Percentiles rank a stretch among this genome's conserved stretches.
phyloP scores from a whole-genome alignment of 495 filamentous ascomycete genomes.

The Penicillium pancosmium region DNA sequence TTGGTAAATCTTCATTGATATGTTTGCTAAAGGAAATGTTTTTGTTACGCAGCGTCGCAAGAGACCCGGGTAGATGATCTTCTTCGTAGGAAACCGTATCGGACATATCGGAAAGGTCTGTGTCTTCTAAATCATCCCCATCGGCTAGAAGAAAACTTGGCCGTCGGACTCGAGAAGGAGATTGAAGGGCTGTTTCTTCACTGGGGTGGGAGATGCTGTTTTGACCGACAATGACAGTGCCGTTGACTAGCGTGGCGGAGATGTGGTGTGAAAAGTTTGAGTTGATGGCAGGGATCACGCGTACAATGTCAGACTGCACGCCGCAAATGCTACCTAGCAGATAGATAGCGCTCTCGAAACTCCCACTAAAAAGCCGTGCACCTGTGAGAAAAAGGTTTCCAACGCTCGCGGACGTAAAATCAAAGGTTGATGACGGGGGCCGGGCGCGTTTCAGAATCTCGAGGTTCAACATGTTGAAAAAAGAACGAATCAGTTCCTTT shows the following conservation, averaged over 20 bases:
- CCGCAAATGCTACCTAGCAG: conserved; percentile 78
- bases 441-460: conserved; percentile 88
- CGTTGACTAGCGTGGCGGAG: conserved; percentile 75
- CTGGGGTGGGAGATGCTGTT: conserved; percentile 90
- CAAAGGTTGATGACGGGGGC: conserved; percentile 74
- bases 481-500: conserved; percentile 86
- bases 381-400: conserved; percentile 93
- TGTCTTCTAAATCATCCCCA: conserved; percentile 59
- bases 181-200: conserved; percentile 49
- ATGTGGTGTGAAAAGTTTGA: conserved; percentile 95
- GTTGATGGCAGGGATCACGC: conserved; percentile 88
- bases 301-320: conserved; percentile 67
- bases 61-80: conserved; percentile 82
- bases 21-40: conserved; percentile 80
- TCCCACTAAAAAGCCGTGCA: conserved; percentile 78
- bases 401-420: conserved; percentile 86
- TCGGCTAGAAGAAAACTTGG: conserved; percentile 47
- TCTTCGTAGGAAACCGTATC: conserved; percentile 62
- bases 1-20: conserved; percentile 68
- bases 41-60: conserved; percentile 75
- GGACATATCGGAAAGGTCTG: conserved; percentile 64
- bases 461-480: conserved; percentile 83
- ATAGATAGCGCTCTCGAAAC: conserved; percentile 81
- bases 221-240: conserved; percentile 83
- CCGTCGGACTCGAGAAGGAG: conserved; percentile 33